phyloP scores from a whole-genome alignment of 352 stramenopile genomes.

The Phytophthora hibernalis region DNA sequence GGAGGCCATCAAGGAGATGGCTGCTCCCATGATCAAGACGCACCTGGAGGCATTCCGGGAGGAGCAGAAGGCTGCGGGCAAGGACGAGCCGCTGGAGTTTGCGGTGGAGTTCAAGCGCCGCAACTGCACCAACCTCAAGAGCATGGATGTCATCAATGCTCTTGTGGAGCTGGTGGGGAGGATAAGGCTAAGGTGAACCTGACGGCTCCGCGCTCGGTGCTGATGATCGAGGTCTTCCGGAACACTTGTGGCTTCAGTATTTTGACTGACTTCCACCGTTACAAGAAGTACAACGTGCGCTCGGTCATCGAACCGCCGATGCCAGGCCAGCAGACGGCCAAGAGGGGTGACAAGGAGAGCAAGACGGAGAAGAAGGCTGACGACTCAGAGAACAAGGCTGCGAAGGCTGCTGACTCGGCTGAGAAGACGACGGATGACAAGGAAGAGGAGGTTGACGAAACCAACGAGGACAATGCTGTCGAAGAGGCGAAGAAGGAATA shows the following conservation, averaged over 20 bases:
- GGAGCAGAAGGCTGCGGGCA: constrained; percentile 31
- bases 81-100: constrained; percentile 43
- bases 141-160: constrained; percentile 77
- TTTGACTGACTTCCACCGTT: constrained; percentile 77
- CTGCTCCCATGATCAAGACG: constrained; percentile 61
- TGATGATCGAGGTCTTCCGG: constrained; percentile 81
- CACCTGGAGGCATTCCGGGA: constrained; percentile 44
- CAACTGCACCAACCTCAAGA: constrained; percentile 77
- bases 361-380: constrained; percentile 22
- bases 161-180: constrained; percentile 59
- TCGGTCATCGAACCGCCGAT: constrained; percentile 72
- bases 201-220: constrained; percentile 59
- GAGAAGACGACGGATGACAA: background rate
- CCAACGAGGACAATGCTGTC: constrained; percentile 3
- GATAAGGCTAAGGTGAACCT: constrained; percentile 82
- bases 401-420: constrained; percentile 8
- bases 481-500: constrained; percentile 16
- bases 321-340: constrained; percentile 37
- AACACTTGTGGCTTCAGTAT: constrained; percentile 80
- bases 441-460: constrained; percentile 8
- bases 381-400: too few relatives aligned
- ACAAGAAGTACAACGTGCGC: constrained; percentile 82
- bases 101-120: constrained; percentile 82
- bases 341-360: constrained; percentile 31
- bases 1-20: constrained; percentile 65